Conservation (phyloP, 257 asterid genomes). For the Ligustrum vulgare region DNA sequence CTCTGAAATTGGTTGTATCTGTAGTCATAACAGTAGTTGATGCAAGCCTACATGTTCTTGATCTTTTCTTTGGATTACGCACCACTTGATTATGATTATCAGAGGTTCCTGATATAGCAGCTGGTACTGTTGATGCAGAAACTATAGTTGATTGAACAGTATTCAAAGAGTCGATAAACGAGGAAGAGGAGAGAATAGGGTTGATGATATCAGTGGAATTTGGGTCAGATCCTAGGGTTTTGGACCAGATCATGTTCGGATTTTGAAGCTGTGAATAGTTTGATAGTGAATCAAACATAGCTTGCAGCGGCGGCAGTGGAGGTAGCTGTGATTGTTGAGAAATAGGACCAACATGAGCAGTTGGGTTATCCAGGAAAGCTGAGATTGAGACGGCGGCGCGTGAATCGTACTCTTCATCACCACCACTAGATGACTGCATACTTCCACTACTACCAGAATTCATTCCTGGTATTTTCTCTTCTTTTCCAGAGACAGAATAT, state of each 20-base stretch:
- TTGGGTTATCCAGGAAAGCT: slow-evolving; percentile 21
- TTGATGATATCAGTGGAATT: slow-evolving; percentile 18
- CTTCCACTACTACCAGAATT: slow-evolving; percentile 76
- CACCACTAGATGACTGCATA: slow-evolving; percentile 67
- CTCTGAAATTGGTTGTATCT: slow-evolving; percentile 75
- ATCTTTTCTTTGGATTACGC: slow-evolving; percentile 72
- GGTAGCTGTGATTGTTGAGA: slow-evolving; percentile 25
- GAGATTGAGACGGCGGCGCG: slow-evolving; percentile 46
- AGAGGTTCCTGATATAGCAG: slow-evolving; percentile 1
- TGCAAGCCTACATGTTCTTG: slow-evolving; percentile 83
- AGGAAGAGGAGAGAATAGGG: slow-evolving; percentile 26
- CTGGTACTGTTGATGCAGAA: background rate
- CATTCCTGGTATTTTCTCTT: slow-evolving; percentile 25
- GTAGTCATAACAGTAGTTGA: slow-evolving; percentile 87
- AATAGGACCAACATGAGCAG: slow-evolving; percentile 22
- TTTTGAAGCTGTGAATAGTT: slow-evolving; percentile 35
- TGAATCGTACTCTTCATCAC: slow-evolving; percentile 71
- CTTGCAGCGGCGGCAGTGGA: slow-evolving; percentile 15
- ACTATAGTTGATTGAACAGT: slow-evolving; percentile 7
- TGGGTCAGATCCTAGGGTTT: slow-evolving; percentile 43
- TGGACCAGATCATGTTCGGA: slow-evolving; percentile 34
- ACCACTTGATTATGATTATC: slow-evolving; percentile 22
- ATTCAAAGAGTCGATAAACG: slow-evolving; percentile 4
- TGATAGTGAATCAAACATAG: slow-evolving; percentile 48
- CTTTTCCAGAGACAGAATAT: background rate